Evolutionary conservation across 2,329 filamentous ascomycete species (phyloP).

Genomic region (Botrytis fabae): DNA sequence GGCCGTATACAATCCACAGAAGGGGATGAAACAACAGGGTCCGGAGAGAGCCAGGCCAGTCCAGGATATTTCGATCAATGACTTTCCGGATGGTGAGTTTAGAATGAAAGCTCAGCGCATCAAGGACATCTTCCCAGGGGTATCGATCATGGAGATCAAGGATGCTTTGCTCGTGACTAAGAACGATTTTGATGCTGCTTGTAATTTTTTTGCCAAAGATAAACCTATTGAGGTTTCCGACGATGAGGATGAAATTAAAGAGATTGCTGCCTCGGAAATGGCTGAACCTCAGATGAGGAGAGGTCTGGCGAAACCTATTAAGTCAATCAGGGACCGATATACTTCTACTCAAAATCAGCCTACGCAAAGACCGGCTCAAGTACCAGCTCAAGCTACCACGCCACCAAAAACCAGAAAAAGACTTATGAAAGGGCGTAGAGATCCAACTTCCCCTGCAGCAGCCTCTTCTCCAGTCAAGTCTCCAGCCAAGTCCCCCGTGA

Average conservation of each 20-base stretch:
- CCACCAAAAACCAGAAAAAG: slow-evolving; percentile 40
- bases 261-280: slow-evolving; percentile 32
- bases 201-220: slow-evolving; percentile 45
- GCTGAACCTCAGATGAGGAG: slow-evolving; percentile 53
- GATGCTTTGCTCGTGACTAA: slow-evolving; percentile 51
- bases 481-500: slow-evolving; percentile 29
- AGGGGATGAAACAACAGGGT: slow-evolving; percentile 39
- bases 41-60: slow-evolving; percentile 49
- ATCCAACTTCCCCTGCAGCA: slow-evolving; percentile 34
- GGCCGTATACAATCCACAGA: slow-evolving; percentile 30
- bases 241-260: slow-evolving; percentile 40
- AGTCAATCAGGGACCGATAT: slow-evolving; percentile 61
- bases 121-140: slow-evolving; percentile 48
- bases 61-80: slow-evolving; percentile 47
- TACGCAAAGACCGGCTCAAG: slow-evolving; percentile 30
- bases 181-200: slow-evolving; percentile 57
- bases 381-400: slow-evolving; percentile 25
- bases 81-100: slow-evolving; percentile 52
- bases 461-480: slow-evolving; percentile 32
- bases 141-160: slow-evolving; percentile 48
- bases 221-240: slow-evolving; percentile 33
- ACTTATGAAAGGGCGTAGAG: slow-evolving; percentile 40
- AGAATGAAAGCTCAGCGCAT: slow-evolving; percentile 55
- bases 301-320: slow-evolving; percentile 53
- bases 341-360: slow-evolving; percentile 47